A percentile compares a stretch with the other conserved stretches of the same genome.
These are phyloP conservation scores for Plasmodium ovale DNA, from an alignment of 169 alveolate species.

Conservation along the genomic window DNA sequence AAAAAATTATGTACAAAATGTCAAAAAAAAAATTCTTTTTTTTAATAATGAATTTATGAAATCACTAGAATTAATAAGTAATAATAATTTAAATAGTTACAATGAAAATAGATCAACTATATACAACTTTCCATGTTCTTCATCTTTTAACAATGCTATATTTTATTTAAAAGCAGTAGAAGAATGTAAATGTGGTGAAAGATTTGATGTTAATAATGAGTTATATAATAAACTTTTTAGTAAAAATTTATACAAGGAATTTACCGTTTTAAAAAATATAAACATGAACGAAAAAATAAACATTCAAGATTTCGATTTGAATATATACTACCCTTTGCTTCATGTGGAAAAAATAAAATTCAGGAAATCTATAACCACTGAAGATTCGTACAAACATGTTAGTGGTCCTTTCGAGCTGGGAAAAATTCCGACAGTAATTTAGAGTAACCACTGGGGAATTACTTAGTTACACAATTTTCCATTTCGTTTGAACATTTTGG, in stretches of 20 bases:
- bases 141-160: conserved; percentile 25
- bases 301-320: conserved; percentile 4
- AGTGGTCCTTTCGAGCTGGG: conserved; percentile 41
- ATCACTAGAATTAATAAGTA: conserved; percentile 43
- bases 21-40: conserved; percentile 18
- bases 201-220: conserved; percentile 52
- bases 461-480: no score
- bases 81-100: conserved; percentile 59
- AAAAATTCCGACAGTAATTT: conserved; percentile 52
- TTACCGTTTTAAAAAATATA: conserved; percentile 66
- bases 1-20: conserved; percentile 39
- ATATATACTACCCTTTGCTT: conserved; percentile 48
- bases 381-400: neutral
- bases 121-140: conserved; percentile 34
- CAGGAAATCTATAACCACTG: conserved; percentile 8
- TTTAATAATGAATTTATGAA: conserved; percentile 51
- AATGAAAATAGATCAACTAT: conserved; percentile 68
- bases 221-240: conserved; percentile 48
- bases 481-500: no score
- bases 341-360: conserved; percentile 69
- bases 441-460: neutral
- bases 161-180: conserved; percentile 66
- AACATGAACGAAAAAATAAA: conserved; percentile 39
- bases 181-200: conserved; percentile 57
- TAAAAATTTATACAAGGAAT: conserved; percentile 8